Base-by-base conservation (phyloP, 2,329 filamentous ascomycete genomes). In the Arthrobotrys conoides region DNA sequence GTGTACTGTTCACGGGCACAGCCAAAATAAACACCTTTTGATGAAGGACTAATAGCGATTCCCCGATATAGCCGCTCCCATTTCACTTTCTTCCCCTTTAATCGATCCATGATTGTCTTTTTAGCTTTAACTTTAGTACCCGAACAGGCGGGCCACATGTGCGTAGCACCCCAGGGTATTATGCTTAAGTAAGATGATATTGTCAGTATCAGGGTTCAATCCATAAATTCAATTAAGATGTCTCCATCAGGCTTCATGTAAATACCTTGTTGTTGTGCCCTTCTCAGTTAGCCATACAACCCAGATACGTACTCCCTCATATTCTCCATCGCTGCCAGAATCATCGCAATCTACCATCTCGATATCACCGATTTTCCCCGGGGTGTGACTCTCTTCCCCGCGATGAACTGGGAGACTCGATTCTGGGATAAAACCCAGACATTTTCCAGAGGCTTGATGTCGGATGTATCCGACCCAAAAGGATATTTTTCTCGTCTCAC, bases 271-370 rank as follows among this genome's bases (percentile, higher is more conserved):
- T 6, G 30, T 10, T 1, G 71, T 44, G 41, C 46, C 41, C 8
- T 49, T 61, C 12, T 44, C 71, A 12, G 22, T 44, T 6, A 75
- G 30, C 71, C 71, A 75, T 12, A 68, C 24, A 16, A 64, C 6
- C 71, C 71, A 75, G 9, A 33, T n/a, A 16, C 38, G 38, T 12
- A 36, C 38, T 12, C 61, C 1, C 20, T 55, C 30, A 1, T n/a
- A 14, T 16, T 12, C 6, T 24, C 20, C 5, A 9, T 30, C 27
- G 6, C 20, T 18, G 6, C 20, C 38, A 2, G 12, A 12, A 8
- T 6, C 8, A n/a, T 6, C 8, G 36, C 71, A 75, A 18, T 51
- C 18, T 14, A 10, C 30, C 53, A 75, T 48, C 6, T 18, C 14
- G 8, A 75, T 12, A 3, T 22, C 6, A 16, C 71, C 71, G 3